Conservation (phyloP, 805 yeast genomes). For the Saccharomycopsis sp. region DNA sequence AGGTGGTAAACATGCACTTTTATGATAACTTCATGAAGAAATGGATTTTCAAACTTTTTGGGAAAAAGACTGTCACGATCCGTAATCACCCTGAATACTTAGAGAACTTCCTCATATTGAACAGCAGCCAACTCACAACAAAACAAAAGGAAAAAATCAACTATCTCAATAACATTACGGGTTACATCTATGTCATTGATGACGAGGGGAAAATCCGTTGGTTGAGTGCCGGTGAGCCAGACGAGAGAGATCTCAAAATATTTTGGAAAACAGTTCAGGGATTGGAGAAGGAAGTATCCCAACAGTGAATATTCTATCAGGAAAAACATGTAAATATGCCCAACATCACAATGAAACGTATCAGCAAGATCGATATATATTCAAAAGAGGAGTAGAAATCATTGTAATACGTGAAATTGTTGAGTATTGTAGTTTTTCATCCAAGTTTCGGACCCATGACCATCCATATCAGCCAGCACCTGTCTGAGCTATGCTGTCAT, state of each 20-base stretch:
- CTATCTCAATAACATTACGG: constrained; percentile 72
- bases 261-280: constrained; percentile 64
- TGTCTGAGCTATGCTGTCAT: too few relatives aligned
- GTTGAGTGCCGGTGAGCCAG: constrained; percentile 84
- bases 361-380: too few relatives aligned
- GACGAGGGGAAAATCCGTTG: constrained; percentile 70
- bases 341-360: too few relatives aligned
- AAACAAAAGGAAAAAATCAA: constrained; percentile 51
- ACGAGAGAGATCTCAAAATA: constrained; percentile 52
- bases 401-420: too few relatives aligned
- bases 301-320: background rate
- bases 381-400: too few relatives aligned
- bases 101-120: constrained; percentile 54
- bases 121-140: constrained; percentile 51
- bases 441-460: too few relatives aligned
- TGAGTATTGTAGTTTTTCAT: too few relatives aligned
- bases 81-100: constrained; percentile 34
- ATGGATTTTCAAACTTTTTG: constrained; percentile 47
- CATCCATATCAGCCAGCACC: too few relatives aligned
- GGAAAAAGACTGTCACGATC: constrained; percentile 36
- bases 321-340: background rate
- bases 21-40: constrained; percentile 72
- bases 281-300: constrained; percentile 40
- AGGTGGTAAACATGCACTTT: constrained; percentile 68
- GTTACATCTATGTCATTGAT: constrained; percentile 78